phyloP scores from a whole-genome alignment of 2,329 filamentous ascomycete genomes.

The Diaporthe ilicicola region DNA sequence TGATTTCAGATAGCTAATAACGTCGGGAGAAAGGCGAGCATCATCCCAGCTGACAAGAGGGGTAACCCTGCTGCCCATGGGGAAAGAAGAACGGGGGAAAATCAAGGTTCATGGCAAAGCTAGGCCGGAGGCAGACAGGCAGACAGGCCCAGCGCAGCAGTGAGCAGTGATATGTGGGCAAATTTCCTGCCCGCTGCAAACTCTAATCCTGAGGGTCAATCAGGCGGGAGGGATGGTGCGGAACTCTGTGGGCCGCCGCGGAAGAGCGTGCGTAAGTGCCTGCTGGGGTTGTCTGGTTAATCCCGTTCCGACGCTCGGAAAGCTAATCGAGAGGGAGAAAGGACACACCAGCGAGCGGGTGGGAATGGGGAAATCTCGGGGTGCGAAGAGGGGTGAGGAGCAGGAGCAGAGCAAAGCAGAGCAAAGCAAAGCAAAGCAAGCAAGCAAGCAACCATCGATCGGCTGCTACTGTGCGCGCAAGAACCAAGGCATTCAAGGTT shows the following conservation, averaged over 20 bases:
- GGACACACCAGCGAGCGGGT: too few species aligned
- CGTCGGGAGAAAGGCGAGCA: slow-evolving; percentile 2
- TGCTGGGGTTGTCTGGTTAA: not conserved
- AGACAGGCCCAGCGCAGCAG: not conserved
- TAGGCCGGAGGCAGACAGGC: slow-evolving; percentile 4
- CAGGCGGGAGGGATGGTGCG: slow-evolving; percentile 18
- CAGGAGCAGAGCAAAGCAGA: not conserved
- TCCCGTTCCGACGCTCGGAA: slow-evolving; percentile 1
- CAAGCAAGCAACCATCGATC: not conserved
- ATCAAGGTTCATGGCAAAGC: slow-evolving; percentile 11
- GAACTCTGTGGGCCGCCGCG: slow-evolving; percentile 14
- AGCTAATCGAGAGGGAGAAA: slow-evolving; percentile 9
- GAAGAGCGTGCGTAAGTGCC: slow-evolving; percentile 11
- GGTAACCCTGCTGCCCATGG: slow-evolving; percentile 19
- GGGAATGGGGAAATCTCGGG: slow-evolving; percentile 1
- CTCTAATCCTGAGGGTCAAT: slow-evolving; percentile 8
- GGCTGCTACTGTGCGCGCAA: too few species aligned
- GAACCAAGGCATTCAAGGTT: not conserved
- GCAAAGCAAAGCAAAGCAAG: too few species aligned
- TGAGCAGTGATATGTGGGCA: not conserved
- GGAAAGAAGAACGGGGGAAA: not conserved
- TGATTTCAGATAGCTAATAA: slow-evolving; percentile 13
- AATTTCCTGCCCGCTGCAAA: slow-evolving; percentile 18
- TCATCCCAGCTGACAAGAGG: slow-evolving; percentile 20
- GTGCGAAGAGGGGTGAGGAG: not conserved